These are phyloP conservation scores for Parsonsia alboflavescens DNA, from an alignment of 257 asterid genomes.

Conservation along the genomic window DNA sequence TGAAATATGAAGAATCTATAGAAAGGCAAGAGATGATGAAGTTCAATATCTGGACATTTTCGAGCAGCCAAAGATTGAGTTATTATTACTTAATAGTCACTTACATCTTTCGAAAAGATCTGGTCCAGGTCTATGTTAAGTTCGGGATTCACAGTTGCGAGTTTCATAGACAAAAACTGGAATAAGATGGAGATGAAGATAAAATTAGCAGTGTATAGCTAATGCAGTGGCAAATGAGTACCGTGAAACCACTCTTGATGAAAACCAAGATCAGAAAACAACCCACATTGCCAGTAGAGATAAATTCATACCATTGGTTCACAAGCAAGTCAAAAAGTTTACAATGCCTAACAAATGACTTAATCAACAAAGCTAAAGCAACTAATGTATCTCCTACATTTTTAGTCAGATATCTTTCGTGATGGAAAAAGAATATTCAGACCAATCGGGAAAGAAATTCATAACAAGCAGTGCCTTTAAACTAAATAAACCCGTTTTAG, in stretches of 20 bases:
- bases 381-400: neutral
- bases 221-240: neutral
- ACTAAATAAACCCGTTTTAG: neutral
- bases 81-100: conserved; percentile 24
- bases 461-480: neutral
- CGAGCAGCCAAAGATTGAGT: neutral
- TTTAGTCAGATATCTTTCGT: neutral
- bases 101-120: conserved; percentile 68
- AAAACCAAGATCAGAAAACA: neutral
- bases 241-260: neutral
- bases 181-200: conserved; percentile 10
- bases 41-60: neutral
- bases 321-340: neutral
- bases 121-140: conserved; percentile 59
- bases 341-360: neutral
- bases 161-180: conserved; percentile 91
- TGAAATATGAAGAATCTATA: conserved; percentile 57
- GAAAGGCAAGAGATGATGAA: conserved; percentile 11
- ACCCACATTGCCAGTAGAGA: neutral
- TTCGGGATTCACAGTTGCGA: conserved; percentile 81
- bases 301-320: neutral
- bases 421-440: neutral
- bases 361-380: neutral
- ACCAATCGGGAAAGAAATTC: neutral
- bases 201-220: neutral